Conservation (phyloP, 2,329 filamentous ascomycete species). For the Cladophialophora psammophila region DNA sequence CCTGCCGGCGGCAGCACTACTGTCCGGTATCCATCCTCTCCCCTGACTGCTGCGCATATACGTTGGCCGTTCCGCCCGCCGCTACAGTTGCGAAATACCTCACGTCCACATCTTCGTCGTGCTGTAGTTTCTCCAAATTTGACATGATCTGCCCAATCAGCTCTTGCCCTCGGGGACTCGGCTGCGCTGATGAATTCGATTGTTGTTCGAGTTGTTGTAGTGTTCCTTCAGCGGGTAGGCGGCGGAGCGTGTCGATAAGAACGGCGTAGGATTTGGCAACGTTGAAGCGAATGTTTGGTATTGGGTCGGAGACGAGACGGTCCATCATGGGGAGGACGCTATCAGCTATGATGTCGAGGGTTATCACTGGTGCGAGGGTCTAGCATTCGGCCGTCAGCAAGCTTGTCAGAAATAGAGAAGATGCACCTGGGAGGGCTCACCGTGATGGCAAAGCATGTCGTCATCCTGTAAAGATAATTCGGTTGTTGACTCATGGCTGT, state of each 20-base stretch:
- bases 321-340: conserved; percentile 96
- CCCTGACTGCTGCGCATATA: conserved; percentile 51
- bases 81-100: conserved; percentile 96
- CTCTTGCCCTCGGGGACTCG: conserved; percentile 76
- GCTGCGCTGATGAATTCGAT: conserved; percentile 60
- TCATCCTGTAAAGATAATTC: conserved; percentile 99
- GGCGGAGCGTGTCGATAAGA: conserved; percentile 88
- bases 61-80: conserved; percentile 62
- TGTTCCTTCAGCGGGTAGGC: conserved; percentile 86
- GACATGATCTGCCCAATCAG: conserved; percentile 88
- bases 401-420: conserved; percentile 23
- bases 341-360: conserved; percentile 88
- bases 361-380: conserved; percentile 93
- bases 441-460: conserved; percentile 98
- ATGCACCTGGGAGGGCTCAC: conserved; percentile 64
- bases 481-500: conserved; percentile 98
- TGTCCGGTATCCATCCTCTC: conserved; percentile 46
- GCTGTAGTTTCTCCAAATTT: conserved; percentile 91
- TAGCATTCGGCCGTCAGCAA: conserved; percentile 53
- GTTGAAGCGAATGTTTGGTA: conserved; percentile 99
- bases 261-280: conserved; percentile 97
- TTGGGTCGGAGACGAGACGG: conserved; percentile 90
- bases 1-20: conserved; percentile 28
- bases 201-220: conserved; percentile 85
- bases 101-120: conserved; percentile 97